Base-by-base conservation (phyloP, 1,139 yeast genomes). In the Geotrichum australiense region DNA sequence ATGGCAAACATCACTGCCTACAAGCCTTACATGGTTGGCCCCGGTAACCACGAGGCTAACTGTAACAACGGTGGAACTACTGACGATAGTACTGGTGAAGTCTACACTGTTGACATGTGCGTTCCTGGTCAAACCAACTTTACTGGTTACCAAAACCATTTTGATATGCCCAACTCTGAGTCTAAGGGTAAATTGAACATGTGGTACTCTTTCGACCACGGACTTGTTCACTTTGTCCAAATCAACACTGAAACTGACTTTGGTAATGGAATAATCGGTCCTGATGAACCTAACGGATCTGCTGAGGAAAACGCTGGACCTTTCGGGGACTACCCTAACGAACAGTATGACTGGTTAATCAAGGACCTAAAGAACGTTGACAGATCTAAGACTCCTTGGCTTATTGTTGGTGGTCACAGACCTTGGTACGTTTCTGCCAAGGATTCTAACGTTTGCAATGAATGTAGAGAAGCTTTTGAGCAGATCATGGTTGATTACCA, bases 361-460 rank as follows among this genome's bases (percentile, higher is more conserved):
- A 51, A 68, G 62, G 62, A 78, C 62, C 62, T 76, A 66, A 42
- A 45, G 26, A 42, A 43, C 11, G 62, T 56, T 20, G 49, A 58
- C 47, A 51, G 61, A 21, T 39, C 51, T 43, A 42, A 56, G 41
- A 62, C 63, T 32, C 61, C 60, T 22, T 62, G 62, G 58, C 50
- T 59, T 45, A 53, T 58, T 50, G 61, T 58, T 51, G 53, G 63
- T 59, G 59, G 59, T 52, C 57, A 60, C 59, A 50, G 71, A 50
- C 62, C 73, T 52, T 52, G 61, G 62, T 58, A 59, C 39, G 55
- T 50, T 8, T 47, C 57, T 7, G 43, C 34, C 11, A 32, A 35
- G 3, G 41, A 43, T 15, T 49, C 48, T 21, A 47, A 47, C 20
- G 44, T 49, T 12, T 56, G 60, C 45, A 39, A 39, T 23, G 52